Conservation (phyloP, 805 yeast genomes). For the Metschnikowia bowlesiae region DNA sequence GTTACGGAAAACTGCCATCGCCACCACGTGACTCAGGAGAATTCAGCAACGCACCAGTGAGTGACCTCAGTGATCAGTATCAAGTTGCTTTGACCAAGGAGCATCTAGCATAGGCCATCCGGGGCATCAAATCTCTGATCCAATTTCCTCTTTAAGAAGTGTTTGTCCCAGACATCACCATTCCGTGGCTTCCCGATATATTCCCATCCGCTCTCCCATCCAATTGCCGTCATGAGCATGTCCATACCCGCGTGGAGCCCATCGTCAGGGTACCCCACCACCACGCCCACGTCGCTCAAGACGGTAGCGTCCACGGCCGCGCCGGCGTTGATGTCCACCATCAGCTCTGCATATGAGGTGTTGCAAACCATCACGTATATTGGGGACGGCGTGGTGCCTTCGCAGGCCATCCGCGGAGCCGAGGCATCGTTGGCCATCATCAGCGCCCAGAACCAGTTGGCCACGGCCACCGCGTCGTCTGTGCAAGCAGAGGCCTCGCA, state of each 20-base stretch:
- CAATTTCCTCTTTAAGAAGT: no score
- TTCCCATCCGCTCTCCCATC: no score
- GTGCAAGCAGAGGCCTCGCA: conserved; percentile 28
- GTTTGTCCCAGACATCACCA: no score
- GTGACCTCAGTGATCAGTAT: no score
- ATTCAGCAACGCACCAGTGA: no score
- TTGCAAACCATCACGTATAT: conserved; percentile 20
- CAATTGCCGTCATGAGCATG: not conserved
- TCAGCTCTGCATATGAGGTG: conserved; percentile 10
- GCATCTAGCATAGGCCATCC: no score
- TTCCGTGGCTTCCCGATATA: no score
- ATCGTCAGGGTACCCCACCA: conserved; percentile 13
- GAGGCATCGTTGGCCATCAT: conserved; percentile 33
- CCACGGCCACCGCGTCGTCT: conserved; percentile 32
- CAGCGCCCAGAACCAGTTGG: conserved; percentile 30
- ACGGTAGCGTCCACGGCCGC: conserved; percentile 23
- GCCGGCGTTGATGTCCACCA: conserved; percentile 18
- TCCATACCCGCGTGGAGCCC: conserved; percentile 11
- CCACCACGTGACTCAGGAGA: no score
- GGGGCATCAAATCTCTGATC: no score
- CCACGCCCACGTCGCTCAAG: conserved; percentile 28
- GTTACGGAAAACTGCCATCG: no score
- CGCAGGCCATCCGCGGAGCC: conserved; percentile 30
- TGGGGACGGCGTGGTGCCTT: conserved; percentile 18
- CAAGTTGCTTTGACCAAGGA: no score